Conservation (phyloP, 768 basidiomycete species). For the Tulasnella sp. region DNA sequence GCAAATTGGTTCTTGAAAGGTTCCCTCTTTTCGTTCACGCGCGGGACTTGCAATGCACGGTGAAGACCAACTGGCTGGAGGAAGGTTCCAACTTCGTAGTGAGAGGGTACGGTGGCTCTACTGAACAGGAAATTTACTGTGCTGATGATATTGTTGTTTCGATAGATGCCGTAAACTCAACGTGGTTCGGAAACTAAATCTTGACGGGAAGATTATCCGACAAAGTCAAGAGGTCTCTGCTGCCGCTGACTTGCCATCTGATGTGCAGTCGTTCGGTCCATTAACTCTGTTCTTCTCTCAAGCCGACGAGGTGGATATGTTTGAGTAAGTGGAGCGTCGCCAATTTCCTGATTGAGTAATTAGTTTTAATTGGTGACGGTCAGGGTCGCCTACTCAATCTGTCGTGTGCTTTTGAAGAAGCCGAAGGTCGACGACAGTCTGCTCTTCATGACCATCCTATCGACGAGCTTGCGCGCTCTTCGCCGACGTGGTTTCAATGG, state of each 20-base stretch:
- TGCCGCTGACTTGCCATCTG: conserved; percentile 47
- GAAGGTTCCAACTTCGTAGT: conserved; percentile 39
- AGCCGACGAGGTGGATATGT: conserved; percentile 77
- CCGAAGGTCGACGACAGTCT: conserved; percentile 83
- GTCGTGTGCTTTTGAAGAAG: conserved; percentile 70
- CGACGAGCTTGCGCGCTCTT: conserved; percentile 79
- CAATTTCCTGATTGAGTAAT: background rate
- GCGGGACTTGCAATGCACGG: conserved; percentile 45
- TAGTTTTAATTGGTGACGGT: no score
- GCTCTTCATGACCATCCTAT: conserved; percentile 88
- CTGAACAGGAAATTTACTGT: no score
- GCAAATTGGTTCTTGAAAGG: conserved; percentile 69
- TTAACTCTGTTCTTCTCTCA: conserved; percentile 74
- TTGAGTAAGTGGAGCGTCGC: conserved; percentile 61
- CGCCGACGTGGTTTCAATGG: conserved; percentile 84
- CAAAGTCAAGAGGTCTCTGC: conserved; percentile 70
- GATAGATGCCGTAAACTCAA: conserved; percentile 48
- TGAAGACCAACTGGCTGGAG: conserved; percentile 39
- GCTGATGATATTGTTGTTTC: no score
- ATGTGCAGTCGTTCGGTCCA: conserved; percentile 51
- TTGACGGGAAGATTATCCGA: conserved; percentile 50
- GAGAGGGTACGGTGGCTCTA: background rate
- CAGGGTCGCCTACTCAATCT: conserved; percentile 71
- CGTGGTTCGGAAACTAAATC: conserved; percentile 58
- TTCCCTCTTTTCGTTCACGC: conserved; percentile 91